Conservation (phyloP, 352 stramenopile genomes). For the Phytophthora kernoviae region DNA sequence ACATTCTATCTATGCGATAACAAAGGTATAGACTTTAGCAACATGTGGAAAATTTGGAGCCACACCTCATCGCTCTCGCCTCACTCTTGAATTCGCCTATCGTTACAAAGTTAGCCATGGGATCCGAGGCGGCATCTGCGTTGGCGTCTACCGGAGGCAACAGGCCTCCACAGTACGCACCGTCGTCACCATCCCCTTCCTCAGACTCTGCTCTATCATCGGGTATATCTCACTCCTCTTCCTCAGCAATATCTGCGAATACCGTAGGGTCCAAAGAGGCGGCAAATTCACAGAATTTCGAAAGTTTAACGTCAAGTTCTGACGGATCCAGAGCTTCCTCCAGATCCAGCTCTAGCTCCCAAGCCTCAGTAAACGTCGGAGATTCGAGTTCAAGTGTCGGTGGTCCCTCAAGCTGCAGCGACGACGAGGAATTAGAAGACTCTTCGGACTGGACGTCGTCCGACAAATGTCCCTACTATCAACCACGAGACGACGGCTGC, state of each 20-base stretch:
- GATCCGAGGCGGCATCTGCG: constrained; percentile 11
- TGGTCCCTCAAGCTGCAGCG: constrained; percentile 16
- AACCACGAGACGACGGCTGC: constrained; percentile 34
- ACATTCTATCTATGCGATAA: neutral
- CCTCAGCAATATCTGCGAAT: neutral
- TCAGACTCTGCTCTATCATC: constrained; percentile 11
- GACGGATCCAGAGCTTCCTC: constrained; percentile 13
- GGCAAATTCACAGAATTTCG: neutral
- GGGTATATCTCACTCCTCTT: neutral
- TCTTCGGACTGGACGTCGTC: constrained; percentile 25
- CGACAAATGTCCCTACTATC: constrained; percentile 34
- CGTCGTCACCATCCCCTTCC: constrained; percentile 4
- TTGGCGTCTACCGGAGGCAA: constrained; percentile 7
- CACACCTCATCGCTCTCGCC: constrained; percentile 16
- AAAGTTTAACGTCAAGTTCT: neutral
- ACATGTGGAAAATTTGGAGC: constrained; percentile 14
- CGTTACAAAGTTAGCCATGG: constrained; percentile 1
- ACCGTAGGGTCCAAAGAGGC: neutral
- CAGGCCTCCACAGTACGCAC: neutral
- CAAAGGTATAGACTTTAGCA: neutral
- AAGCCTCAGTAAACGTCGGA: constrained; percentile 1
- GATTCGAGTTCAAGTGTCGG: constrained; percentile 8
- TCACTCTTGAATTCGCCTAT: constrained; percentile 9
- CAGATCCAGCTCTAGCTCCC: constrained; percentile 6
- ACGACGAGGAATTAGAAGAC: constrained; percentile 22